These are phyloP conservation scores for Glonium stellatum DNA, from an alignment of 495 filamentous ascomycete genomes.

Conservation along the genomic window DNA sequence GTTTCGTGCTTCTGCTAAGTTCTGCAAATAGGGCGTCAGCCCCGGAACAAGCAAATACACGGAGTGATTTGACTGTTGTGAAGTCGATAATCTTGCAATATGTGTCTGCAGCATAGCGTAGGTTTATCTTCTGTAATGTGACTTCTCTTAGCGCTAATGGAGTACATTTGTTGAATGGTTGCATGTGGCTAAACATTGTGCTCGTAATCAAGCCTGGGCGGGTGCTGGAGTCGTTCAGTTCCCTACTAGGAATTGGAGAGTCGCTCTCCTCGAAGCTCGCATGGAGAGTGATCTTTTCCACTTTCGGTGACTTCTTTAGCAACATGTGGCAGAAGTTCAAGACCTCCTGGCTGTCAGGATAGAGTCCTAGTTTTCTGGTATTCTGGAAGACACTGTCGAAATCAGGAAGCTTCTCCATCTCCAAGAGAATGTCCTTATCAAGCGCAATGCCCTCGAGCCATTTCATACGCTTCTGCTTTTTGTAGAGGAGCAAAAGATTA, in stretches of 20 bases:
- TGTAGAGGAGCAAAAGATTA: constrained; percentile 36
- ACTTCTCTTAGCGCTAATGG: constrained; percentile 31
- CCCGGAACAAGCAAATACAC: constrained; percentile 31
- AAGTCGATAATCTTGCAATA: constrained; percentile 39
- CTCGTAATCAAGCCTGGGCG: constrained; percentile 33
- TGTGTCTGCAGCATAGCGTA: constrained; percentile 34
- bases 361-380: constrained; percentile 32
- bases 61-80: constrained; percentile 25
- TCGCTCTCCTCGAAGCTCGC: constrained; percentile 31
- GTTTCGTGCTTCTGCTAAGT: constrained; percentile 31
- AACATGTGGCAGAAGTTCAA: constrained; percentile 30
- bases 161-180: constrained; percentile 36
- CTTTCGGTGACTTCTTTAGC: constrained; percentile 26
- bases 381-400: constrained; percentile 31
- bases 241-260: constrained; percentile 24
- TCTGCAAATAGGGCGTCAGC: constrained; percentile 37
- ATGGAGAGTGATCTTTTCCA: constrained; percentile 36
- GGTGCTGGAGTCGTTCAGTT: constrained; percentile 36
- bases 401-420: constrained; percentile 30
- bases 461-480: constrained; percentile 37
- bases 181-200: constrained; percentile 35
- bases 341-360: constrained; percentile 31
- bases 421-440: constrained; percentile 28
- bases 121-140: constrained; percentile 31
- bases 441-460: constrained; percentile 36